Base-by-base conservation (phyloP, 2,329 filamentous ascomycete genomes). In the Domatiomyces globalis region DNA sequence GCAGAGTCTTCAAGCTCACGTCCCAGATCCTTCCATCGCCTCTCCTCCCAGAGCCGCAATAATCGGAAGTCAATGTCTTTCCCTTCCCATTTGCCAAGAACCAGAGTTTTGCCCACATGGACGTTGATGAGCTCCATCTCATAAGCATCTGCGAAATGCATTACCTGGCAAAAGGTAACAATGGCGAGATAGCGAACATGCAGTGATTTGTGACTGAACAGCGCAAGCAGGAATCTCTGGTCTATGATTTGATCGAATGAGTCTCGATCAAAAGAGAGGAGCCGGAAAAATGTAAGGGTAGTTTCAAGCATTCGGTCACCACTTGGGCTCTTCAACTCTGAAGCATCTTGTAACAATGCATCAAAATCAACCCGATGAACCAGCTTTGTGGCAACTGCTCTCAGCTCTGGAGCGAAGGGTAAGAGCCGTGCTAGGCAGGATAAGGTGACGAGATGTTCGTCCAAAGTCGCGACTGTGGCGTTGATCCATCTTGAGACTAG, bases 171-270 rank as follows among this genome's bases (percentile, higher is more conserved):
- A 58, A 95, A 85, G 53, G 89, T 79, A 56, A 87, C 80, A 51
- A 94, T 77, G 12, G 88, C 84, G 54, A 96, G 73, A 66, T 89
- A 95, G 67, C 85, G 80, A 48, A 94, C 77, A 15, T 77, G 70
- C 53, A 68, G 71, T 58, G 76, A 73, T 46, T 66, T 50, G 61
- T 80, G 75, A 45, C 73, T 70, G 59, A 95, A 84, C 10, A 94
- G 71, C 27, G 68, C 68, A 67, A 88, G 81, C 44, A 95, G 73
- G 56, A 78, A 77, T 46, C 79, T 75, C 1, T 84, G 80, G 36
- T 79, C 78, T 33, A 88, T 75, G 60, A 80, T 72, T 53, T 69
- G 71, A 8, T 77, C 76, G 63, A 89, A 95, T 4, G 75, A 76
- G 44, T 76, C 73, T 58, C 78, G 74, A 63, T 95, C 83, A 63